These are phyloP conservation scores for Mycotypha africana DNA, from an alignment of 371 early-diverging fungal species.

Conservation along the genomic window DNA sequence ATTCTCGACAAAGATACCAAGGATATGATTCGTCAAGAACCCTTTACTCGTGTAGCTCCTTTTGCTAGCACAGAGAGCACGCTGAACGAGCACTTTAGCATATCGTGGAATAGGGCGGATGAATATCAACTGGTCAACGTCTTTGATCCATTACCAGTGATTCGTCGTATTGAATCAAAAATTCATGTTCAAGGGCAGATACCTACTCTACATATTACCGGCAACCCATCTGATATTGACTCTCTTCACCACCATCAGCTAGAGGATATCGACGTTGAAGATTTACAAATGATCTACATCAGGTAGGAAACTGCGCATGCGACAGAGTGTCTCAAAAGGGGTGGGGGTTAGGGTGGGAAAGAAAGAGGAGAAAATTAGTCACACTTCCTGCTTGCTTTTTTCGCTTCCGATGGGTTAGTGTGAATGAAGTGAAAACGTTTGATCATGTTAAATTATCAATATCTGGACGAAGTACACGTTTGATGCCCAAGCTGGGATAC, in stretches of 20 bases:
- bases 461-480: constrained; percentile 21
- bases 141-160: not conserved
- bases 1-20: not conserved
- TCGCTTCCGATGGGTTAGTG: no score
- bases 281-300: no score
- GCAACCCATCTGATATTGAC: constrained; percentile 6
- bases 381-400: no score
- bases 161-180: constrained; percentile 8
- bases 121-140: constrained; percentile 3
- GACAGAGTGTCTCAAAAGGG: no score
- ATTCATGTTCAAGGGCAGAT: constrained; percentile 10
- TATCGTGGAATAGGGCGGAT: constrained; percentile 3
- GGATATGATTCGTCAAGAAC: constrained; percentile 7
- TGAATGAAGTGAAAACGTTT: constrained; percentile 6
- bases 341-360: no score
- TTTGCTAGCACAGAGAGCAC: constrained; percentile 2
- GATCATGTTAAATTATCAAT: constrained; percentile 15
- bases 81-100: constrained; percentile 19
- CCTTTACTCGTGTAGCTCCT: constrained; percentile 10
- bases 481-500: constrained; percentile 19
- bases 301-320: no score
- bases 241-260: constrained; percentile 1
- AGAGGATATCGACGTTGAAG: not conserved
- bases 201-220: constrained; percentile 10
- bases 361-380: no score